phyloP scores from a whole-genome alignment of 2,329 filamentous ascomycete genomes.

The Xylariaceae sp. region DNA sequence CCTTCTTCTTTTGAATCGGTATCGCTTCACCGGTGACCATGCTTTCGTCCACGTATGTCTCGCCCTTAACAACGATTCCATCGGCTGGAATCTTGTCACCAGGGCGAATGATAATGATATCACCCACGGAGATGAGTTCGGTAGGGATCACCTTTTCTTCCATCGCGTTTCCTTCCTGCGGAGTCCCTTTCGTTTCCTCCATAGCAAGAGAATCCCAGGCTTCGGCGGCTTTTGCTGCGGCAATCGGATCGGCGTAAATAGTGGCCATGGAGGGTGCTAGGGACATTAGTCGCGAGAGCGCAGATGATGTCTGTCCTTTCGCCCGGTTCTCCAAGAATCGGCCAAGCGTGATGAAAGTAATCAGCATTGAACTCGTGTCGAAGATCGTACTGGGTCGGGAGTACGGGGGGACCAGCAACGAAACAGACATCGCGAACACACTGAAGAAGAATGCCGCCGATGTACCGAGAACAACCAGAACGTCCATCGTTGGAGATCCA shows the following conservation, averaged over 20 bases:
- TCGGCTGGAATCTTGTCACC: conserved; percentile 97
- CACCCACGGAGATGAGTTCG: conserved; percentile 87
- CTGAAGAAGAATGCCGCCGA: conserved; percentile 97
- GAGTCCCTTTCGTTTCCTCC: conserved; percentile 43
- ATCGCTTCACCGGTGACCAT: conserved; percentile 98
- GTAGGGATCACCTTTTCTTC: conserved; percentile 86
- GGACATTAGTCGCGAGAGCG: conserved; percentile 90
- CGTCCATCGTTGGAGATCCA: conserved; percentile 93
- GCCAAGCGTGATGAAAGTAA: conserved; percentile 89
- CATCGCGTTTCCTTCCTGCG: conserved; percentile 54
- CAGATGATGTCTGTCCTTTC: conserved; percentile 93
- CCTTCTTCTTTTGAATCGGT: conserved; percentile 84
- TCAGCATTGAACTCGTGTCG: conserved; percentile 96
- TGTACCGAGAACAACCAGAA: conserved; percentile 87
- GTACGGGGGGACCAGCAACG: conserved; percentile 69
- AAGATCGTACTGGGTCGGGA: conserved; percentile 82
- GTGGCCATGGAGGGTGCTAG: conserved; percentile 94
- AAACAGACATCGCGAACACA: conserved; percentile 77
- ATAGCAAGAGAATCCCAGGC: conserved; percentile 54
- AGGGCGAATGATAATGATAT: conserved; percentile 86
- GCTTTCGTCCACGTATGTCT: conserved; percentile 93
- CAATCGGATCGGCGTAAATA: conserved; percentile 91
- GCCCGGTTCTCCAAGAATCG: conserved; percentile 90
- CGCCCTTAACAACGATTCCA: conserved; percentile 77
- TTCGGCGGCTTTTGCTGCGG: conserved; percentile 84